phyloP scores from a whole-genome alignment of 1,139 yeast genomes.

The Saccharomyces hybrid region DNA sequence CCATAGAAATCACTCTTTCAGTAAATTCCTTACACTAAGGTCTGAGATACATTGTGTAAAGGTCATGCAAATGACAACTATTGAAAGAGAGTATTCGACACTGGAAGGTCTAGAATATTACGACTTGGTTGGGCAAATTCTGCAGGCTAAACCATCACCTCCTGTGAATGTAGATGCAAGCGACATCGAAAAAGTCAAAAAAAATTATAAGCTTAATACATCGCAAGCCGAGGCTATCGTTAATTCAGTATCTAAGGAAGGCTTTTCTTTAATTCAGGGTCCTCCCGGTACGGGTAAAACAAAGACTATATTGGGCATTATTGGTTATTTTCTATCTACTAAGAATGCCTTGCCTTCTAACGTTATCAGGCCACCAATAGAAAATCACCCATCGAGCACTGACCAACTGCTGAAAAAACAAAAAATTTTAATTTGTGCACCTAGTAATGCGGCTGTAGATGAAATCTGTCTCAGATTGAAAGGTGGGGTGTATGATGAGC shows the following conservation, averaged over 20 bases:
- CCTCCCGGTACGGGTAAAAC: constrained; percentile 99
- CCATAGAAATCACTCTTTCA: constrained; percentile 35
- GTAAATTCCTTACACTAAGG: constrained; percentile 52
- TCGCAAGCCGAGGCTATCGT: constrained; percentile 89
- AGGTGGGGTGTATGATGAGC: constrained; percentile 54
- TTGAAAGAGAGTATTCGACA: constrained; percentile 88
- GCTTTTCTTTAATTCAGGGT: constrained; percentile 91
- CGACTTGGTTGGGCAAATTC: constrained; percentile 57
- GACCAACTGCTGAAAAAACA: constrained; percentile 34
- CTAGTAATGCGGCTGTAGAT: constrained; percentile 98
- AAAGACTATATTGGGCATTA: constrained; percentile 86
- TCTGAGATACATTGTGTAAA: constrained; percentile 57
- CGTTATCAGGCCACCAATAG: constrained; percentile 19
- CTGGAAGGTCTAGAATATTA: constrained; percentile 75
- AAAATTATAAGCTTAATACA: constrained; percentile 56
- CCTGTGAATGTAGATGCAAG: constrained; percentile 29
- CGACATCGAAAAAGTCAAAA: constrained; percentile 39
- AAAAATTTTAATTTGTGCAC: constrained; percentile 85
- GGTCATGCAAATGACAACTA: constrained; percentile 80
- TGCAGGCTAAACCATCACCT: constrained; percentile 54
- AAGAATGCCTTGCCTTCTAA: constrained; percentile 25
- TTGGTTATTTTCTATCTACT: constrained; percentile 63
- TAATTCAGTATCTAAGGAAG: constrained; percentile 58
- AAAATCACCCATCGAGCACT: constrained; percentile 11
- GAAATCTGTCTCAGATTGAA: constrained; percentile 81